A percentile compares a stretch with the other conserved stretches of the same genome.
Evolutionary conservation across 148 eudicot species (phyloP).

Genomic region (Vaccinium vitisidaea): DNA sequence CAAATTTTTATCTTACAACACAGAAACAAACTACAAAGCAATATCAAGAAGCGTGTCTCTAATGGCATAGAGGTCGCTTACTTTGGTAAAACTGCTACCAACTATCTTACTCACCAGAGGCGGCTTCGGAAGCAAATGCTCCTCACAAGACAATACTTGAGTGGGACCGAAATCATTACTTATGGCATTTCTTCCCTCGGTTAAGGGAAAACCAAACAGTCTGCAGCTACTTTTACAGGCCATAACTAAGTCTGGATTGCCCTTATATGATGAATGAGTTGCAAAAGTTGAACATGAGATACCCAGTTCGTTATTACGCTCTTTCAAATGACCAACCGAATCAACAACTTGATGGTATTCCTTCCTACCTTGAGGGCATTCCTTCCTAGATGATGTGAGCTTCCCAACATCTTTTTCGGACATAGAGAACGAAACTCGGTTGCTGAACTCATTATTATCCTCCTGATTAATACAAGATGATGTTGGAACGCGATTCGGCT

Average conservation of each 20-base stretch:
- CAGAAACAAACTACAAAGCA: conserved; percentile 34
- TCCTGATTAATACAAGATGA: conserved; percentile 7
- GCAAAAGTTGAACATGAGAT: conserved; percentile 18
- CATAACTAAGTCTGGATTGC: conserved; percentile 31
- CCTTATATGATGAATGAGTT: conserved; percentile 25
- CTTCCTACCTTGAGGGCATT: conserved; percentile 16
- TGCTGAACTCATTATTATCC: conserved; percentile 14
- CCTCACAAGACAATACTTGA: conserved; percentile 31
- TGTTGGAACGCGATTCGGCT: conserved; percentile 34
- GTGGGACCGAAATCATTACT: conserved; percentile 18
- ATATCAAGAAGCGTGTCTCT: conserved; percentile 78
- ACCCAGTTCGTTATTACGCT: conserved; percentile 15
- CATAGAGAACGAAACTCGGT: conserved; percentile 17
- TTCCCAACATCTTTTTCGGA: conserved; percentile 17
- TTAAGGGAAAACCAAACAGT: conserved; percentile 74
- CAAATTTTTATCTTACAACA: conserved; percentile 10
- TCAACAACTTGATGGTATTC: conserved; percentile 14
- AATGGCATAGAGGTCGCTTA: conserved; percentile 42
- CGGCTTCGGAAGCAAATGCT: conserved; percentile 46
- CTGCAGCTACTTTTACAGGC: conserved; percentile 61
- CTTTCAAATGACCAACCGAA: conserved; percentile 14
- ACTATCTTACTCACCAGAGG: conserved; percentile 38
- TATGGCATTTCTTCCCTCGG: conserved; percentile 42
- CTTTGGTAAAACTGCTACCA: conserved; percentile 42
- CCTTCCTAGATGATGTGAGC: conserved; percentile 9